Base-by-base conservation (phyloP, 306 rosid species). In the Quercus mongolica region DNA sequence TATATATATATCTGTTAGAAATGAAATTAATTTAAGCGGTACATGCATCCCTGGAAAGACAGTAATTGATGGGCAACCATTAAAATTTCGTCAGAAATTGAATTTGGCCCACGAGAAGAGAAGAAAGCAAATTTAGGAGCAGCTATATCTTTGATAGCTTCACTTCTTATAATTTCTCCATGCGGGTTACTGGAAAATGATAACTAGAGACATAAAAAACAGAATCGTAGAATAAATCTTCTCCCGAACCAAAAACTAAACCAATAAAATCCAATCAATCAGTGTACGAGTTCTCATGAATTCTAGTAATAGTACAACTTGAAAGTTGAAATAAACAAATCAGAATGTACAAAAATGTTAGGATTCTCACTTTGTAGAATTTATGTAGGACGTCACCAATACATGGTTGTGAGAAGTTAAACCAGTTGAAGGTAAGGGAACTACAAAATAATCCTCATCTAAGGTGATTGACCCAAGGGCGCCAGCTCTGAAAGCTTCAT, bases 41-140 rank as follows among this genome's bases (percentile, higher is more conserved):
- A 12, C 17, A 49, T 49, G 54, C 54, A 49, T 13, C 54, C 54
- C 54, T 12, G 54, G 54, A 49, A 13, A 49, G 54, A 49, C 54
- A 49, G 17, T 3, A 49, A 3, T 49, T 49, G 33, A 25, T 59
- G 30, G 17, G 17, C 5, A 59, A 23, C 67, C 78, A 83, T 83
- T 33, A 85, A 14, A 49, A 85, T 73, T 21, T 86, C 85, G 2
- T 54, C 28, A 13, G 73, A 12, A 3, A 65, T 25, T 1, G 0
- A 0, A 67, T 86, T 86, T 3, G 88, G 88, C 17, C 89, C 91
- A 1, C 80, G 75, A 3, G 89, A 57, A 57, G 91, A 88, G 70
- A 83, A 86, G 0, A 12, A 2, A 11, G 74, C 83, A 2, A 59
- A 78, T 7, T 0, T 14, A 0, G 85, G 86, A 69, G 91, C 86